Evolutionary conservation across 345 rosid species (phyloP).

Genomic region (Erodium maritimum): DNA sequence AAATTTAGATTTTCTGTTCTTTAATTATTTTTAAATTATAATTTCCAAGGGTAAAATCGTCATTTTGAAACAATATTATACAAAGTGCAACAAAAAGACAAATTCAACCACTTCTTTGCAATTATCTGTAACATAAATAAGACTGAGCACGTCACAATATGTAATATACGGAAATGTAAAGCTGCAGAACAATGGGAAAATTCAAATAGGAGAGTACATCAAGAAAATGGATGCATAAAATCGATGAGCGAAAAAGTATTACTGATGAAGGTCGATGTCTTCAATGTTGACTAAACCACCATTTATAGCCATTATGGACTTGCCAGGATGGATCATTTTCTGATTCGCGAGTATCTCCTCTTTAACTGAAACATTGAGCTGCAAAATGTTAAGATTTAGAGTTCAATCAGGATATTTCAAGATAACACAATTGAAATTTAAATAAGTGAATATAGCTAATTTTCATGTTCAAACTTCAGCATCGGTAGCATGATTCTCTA

Average conservation of each 20-base stretch:
- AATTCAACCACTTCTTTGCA: too few relatives aligned
- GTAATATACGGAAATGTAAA: not conserved
- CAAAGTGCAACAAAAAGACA: too few relatives aligned
- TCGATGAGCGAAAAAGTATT: constrained; percentile 25
- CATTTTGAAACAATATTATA: too few relatives aligned
- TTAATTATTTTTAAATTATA: too few relatives aligned
- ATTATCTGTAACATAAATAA: too few relatives aligned
- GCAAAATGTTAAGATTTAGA: constrained; percentile 19
- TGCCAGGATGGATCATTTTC: constrained; percentile 92
- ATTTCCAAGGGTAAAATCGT: too few relatives aligned
- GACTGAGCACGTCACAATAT: constrained; percentile 1
- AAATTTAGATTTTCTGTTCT: too few relatives aligned
- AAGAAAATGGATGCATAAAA: constrained; percentile 7
- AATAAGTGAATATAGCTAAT: not conserved
- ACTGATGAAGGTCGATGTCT: constrained; percentile 89
- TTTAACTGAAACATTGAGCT: constrained; percentile 82
- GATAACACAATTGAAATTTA: not conserved
- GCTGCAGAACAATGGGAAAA: not conserved
- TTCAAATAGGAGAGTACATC: too few relatives aligned
- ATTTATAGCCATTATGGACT: constrained; percentile 89
- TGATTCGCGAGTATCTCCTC: constrained; percentile 91
- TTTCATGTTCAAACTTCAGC: not conserved
- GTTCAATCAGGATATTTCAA: not conserved
- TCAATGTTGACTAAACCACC: constrained; percentile 92
- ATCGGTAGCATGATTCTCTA: constrained; percentile 12